Percentiles rank a stretch among this genome's conserved stretches.
These are phyloP conservation scores for Crataegus laevigata DNA, from an alignment of 306 rosid genomes.

Conservation along the genomic window DNA sequence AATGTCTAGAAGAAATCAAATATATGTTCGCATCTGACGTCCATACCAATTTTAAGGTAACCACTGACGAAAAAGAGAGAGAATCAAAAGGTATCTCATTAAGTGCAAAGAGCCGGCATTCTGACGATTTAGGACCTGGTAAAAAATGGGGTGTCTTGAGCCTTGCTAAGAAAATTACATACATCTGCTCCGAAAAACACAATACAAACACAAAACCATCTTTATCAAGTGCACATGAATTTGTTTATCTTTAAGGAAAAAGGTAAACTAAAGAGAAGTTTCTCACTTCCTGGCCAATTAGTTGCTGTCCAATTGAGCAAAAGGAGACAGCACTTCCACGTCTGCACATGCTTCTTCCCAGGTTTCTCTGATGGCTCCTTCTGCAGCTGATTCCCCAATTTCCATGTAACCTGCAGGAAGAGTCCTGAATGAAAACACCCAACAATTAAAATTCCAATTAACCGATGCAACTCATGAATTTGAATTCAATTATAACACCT, in stretches of 20 bases:
- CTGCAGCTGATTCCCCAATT: constrained; percentile 91
- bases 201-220: constrained; percentile 17
- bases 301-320: constrained; percentile 92
- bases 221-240: constrained; percentile 18
- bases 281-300: constrained; percentile 74
- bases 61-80: constrained; percentile 89
- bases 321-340: constrained; percentile 79
- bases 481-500: too few relatives aligned
- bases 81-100: constrained; percentile 81
- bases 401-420: constrained; percentile 97
- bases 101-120: constrained; percentile 67
- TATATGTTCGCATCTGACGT: neutral
- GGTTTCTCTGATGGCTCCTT: constrained; percentile 95
- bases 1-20: neutral
- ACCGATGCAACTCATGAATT: too few relatives aligned
- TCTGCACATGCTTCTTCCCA: constrained; percentile 96
- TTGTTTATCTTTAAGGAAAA: neutral
- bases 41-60: constrained; percentile 81
- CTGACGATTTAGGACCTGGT: constrained; percentile 95
- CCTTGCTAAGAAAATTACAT: constrained; percentile 79
- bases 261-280: neutral
- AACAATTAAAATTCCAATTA: constrained; percentile 19
- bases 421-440: constrained; percentile 50
- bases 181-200: constrained; percentile 48
- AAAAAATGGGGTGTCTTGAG: constrained; percentile 78